Conservation (phyloP, 2,329 filamentous ascomycete genomes). For the Penicillium sp. region DNA sequence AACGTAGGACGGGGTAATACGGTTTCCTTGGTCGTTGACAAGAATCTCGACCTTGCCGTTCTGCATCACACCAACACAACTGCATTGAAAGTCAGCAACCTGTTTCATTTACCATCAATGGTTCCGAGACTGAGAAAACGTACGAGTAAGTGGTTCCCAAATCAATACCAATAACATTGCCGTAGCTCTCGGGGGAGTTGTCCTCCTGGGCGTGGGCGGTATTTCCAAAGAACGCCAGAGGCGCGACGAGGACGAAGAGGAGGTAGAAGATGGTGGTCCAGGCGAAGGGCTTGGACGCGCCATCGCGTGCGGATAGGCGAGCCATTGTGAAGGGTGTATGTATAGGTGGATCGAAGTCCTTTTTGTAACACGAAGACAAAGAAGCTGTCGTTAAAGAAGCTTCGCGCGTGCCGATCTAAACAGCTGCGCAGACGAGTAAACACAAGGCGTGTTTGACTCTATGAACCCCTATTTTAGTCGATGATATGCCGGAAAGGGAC, state of each 20-base stretch:
- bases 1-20: conserved; percentile 92
- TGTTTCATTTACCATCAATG: not conserved
- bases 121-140: conserved; percentile 7
- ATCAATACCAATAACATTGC: conserved; percentile 94
- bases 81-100: conserved; percentile 48
- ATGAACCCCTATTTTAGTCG: conserved; percentile 16
- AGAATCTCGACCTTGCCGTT: conserved; percentile 94
- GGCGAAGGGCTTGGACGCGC: conserved; percentile 67
- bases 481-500: conserved; percentile 14
- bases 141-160: conserved; percentile 76
- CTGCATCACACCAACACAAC: conserved; percentile 93
- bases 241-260: conserved; percentile 78
- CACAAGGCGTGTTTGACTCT: conserved; percentile 17
- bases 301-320: conserved; percentile 55
- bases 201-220: conserved; percentile 67
- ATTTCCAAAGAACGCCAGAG: conserved; percentile 77
- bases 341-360: conserved; percentile 15
- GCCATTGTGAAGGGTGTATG: conserved; percentile 49
- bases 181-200: conserved; percentile 71
- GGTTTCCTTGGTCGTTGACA: conserved; percentile 94
- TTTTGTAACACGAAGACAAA: conserved; percentile 10
- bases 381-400: conserved; percentile 13
- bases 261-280: conserved; percentile 92
- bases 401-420: conserved; percentile 4
- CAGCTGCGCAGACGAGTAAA: conserved; percentile 15